phyloP scores from a whole-genome alignment of 345 rosid genomes.

The Gossypium turneri region DNA sequence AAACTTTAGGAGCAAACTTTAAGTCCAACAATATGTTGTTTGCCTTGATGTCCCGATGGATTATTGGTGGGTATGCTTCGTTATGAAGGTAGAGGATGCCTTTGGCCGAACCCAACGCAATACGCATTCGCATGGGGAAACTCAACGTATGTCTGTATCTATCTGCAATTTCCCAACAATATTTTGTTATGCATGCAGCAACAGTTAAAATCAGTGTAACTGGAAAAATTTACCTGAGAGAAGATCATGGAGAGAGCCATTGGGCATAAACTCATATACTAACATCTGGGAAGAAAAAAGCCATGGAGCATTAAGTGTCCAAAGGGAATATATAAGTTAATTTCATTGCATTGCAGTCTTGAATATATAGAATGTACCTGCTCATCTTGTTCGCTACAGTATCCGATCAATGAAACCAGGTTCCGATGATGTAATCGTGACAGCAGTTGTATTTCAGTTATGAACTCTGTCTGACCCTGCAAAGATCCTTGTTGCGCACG shows the following conservation, averaged over 20 bases:
- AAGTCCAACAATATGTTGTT: constrained; percentile 47
- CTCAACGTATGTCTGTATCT: constrained; percentile 26
- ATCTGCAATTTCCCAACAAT: constrained; percentile 20
- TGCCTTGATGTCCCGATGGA: constrained; percentile 50
- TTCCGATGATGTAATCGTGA: constrained; percentile 58
- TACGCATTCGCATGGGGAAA: constrained; percentile 28
- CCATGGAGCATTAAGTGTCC: neutral
- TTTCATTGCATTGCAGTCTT: neutral
- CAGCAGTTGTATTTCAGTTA: constrained; percentile 47
- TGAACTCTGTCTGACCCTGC: constrained; percentile 47
- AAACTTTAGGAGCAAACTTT: constrained; percentile 45
- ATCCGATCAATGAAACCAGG: constrained; percentile 53
- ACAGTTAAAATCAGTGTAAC: neutral
- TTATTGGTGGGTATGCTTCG: constrained; percentile 54
- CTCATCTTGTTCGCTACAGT: constrained; percentile 45
- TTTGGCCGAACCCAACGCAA: constrained; percentile 46
- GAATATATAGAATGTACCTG: constrained; percentile 25
- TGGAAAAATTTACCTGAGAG: constrained; percentile 34
- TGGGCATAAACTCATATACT: constrained; percentile 52
- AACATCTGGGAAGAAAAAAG: constrained; percentile 35
- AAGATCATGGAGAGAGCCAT: constrained; percentile 45
- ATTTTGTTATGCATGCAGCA: neutral
- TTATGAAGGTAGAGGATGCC: constrained; percentile 51
- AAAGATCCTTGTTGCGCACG: constrained; percentile 44
- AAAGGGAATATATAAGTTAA: neutral